Conservation (phyloP, 495 filamentous ascomycete species). For the Bacidia rubella region DNA sequence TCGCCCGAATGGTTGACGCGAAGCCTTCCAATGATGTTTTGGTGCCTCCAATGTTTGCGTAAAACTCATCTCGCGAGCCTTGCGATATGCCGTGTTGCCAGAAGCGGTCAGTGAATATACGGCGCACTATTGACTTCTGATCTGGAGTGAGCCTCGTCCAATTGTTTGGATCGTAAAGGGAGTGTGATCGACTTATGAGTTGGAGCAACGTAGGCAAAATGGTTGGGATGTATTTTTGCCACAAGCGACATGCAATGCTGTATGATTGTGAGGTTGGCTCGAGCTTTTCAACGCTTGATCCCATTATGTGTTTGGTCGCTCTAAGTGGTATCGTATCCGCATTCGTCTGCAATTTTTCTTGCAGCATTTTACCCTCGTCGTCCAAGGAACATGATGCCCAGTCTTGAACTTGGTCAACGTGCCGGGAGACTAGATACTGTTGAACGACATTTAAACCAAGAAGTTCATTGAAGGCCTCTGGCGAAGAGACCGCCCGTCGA, state of each 20-base stretch:
- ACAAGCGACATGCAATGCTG: slow-evolving; percentile 57
- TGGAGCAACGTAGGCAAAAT: slow-evolving; percentile 81
- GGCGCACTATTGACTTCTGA: slow-evolving; percentile 60
- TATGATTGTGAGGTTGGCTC: slow-evolving; percentile 54
- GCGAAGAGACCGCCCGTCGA: slow-evolving; percentile 53
- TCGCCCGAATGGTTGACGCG: slow-evolving; percentile 79
- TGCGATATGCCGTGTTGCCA: slow-evolving; percentile 97
- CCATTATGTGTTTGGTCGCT: slow-evolving; percentile 77
- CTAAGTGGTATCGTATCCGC: slow-evolving; percentile 52
- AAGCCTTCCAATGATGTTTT: slow-evolving; percentile 84
- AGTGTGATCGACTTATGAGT: slow-evolving; percentile 77
- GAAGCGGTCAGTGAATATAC: slow-evolving; percentile 87
- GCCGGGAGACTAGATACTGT: slow-evolving; percentile 57
- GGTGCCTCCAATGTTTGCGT: slow-evolving; percentile 76
- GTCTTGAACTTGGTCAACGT: slow-evolving; percentile 64
- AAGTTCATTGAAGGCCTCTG: slow-evolving; percentile 64
- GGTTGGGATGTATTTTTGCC: slow-evolving; percentile 66
- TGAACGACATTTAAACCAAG: slow-evolving; percentile 68
- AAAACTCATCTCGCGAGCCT: slow-evolving; percentile 92
- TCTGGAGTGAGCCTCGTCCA: slow-evolving; percentile 72
- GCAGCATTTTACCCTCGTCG: slow-evolving; percentile 61
- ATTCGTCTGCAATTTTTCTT: slow-evolving; percentile 54
- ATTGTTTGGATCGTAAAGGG: slow-evolving; percentile 77
- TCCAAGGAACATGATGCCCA: slow-evolving; percentile 72
- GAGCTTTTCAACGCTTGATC: slow-evolving; percentile 78